Base-by-base conservation (phyloP, 2,329 filamentous ascomycete species). In the Botrytis sinoallii region DNA sequence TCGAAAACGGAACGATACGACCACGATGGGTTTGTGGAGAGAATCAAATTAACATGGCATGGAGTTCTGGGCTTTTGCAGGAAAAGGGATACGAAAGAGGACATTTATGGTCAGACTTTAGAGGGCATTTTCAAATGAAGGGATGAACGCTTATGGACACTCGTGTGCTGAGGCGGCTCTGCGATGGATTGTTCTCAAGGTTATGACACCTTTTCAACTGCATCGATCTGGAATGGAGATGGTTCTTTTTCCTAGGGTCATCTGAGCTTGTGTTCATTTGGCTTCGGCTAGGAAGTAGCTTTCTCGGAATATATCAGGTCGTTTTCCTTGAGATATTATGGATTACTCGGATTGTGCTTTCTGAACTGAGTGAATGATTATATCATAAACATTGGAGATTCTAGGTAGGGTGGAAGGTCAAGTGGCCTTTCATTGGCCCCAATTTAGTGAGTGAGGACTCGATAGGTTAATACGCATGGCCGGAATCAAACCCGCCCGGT, bases 61-160 rank as follows among this genome's bases (percentile, higher is more conserved):
- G 71, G 71, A 73, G 71, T 73, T 73, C 71, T 70, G 71, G 71
- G 71, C 71, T 73, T 73, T 73, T 72, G 71, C 71, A 69, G 52
- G 48, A 69, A 72, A 72, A 69, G 44, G 57, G 52, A 46, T 59
- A 59, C n/a, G 63, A 57, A 72, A 40, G 63, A 72, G 40, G 52
- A 72, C 46, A 67, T 42, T 32, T 67, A 55, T 42, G 70, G 60
- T 67, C 38, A 72, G 46, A 48, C 52, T 72, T 72, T 60, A 40
- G 40, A 61, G 63, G 52, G 52, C 71, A 72, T 61, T 72, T 72
- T 59, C 71, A 72, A 29, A 68, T 72, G 63, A 69, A 72, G 46
- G 61, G 70, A 72, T 61, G 48, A 64, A 66, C 48, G 63, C 70
- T 66, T 42, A 66, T 67, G 70, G 46, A 66, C 70, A 67, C 70